Conservation (phyloP, 2,329 filamentous ascomycete genomes). For the Epichloe gansuensis region DNA sequence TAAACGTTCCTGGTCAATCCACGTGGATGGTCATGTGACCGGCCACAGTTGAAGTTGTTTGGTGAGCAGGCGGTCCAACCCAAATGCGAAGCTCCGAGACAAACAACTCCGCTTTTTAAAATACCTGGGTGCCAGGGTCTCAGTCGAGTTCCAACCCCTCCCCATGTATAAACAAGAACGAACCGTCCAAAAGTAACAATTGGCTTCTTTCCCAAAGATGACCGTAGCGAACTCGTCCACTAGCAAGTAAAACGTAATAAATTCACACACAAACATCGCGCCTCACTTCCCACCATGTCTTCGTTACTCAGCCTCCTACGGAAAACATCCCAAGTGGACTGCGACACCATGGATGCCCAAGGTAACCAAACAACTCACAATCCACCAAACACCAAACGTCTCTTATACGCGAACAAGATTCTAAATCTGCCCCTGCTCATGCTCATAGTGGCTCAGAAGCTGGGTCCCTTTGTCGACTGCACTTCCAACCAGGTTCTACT, state of each 20-base stretch:
- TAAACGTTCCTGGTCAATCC: background rate
- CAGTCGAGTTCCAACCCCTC: too few relatives aligned
- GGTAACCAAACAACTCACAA: constrained; percentile 11
- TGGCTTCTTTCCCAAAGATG: too few relatives aligned
- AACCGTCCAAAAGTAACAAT: too few relatives aligned
- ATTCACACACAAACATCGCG: too few relatives aligned
- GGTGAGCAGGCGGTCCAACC: background rate
- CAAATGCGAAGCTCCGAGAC: background rate
- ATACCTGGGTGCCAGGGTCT: too few relatives aligned
- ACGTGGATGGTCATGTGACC: constrained; percentile 6
- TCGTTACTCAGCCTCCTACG: constrained; percentile 17
- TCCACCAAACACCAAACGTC: background rate
- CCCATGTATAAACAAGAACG: too few relatives aligned
- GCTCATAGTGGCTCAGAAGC: constrained; percentile 6
- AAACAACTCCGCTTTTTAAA: too few relatives aligned
- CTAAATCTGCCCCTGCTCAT: constrained; percentile 7
- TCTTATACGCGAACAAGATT: background rate
- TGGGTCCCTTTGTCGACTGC: constrained; percentile 23
- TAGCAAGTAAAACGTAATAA: too few relatives aligned
- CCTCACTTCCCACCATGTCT: constrained; percentile 9
- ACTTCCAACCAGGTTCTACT: constrained; percentile 22
- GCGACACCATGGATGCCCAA: constrained; percentile 23
- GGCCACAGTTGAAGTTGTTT: background rate
- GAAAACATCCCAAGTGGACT: constrained; percentile 18
- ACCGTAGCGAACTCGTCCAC: too few relatives aligned